These are phyloP conservation scores for Solanum bukasovii DNA, from an alignment of 257 asterid genomes.

Conservation along the genomic window DNA sequence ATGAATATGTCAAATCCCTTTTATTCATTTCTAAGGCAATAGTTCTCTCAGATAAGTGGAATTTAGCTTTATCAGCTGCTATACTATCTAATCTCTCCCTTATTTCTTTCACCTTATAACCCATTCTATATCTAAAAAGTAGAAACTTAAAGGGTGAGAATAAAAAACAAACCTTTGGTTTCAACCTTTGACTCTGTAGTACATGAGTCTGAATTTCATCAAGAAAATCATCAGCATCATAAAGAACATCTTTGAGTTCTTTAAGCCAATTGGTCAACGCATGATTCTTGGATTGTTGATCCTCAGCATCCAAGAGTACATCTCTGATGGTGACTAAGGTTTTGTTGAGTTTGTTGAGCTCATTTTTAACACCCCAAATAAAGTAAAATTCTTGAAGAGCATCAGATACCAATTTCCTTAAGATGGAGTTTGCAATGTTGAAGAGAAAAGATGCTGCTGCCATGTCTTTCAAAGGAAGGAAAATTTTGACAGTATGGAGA, in stretches of 20 bases:
- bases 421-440: not conserved
- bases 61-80: not conserved
- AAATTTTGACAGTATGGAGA: not conserved
- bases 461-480: not conserved
- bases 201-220: conserved; percentile 5
- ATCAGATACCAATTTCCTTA: not conserved
- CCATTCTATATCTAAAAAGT: not conserved
- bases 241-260: conserved; percentile 9
- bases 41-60: not conserved
- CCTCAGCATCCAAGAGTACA: not conserved
- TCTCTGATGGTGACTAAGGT: not conserved
- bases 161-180: not conserved
- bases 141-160: not conserved
- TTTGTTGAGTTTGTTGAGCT: not conserved
- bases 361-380: not conserved
- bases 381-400: not conserved
- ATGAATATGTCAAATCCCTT: not conserved
- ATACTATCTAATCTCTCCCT: not conserved
- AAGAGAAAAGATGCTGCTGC: not conserved
- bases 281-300: not conserved
- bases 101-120: not conserved
- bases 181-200: not conserved
- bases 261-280: conserved; percentile 5
- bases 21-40: not conserved
- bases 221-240: conserved; percentile 7